Conservation (phyloP, 2,329 filamentous ascomycete species). For the Harringtonia lauricola region DNA sequence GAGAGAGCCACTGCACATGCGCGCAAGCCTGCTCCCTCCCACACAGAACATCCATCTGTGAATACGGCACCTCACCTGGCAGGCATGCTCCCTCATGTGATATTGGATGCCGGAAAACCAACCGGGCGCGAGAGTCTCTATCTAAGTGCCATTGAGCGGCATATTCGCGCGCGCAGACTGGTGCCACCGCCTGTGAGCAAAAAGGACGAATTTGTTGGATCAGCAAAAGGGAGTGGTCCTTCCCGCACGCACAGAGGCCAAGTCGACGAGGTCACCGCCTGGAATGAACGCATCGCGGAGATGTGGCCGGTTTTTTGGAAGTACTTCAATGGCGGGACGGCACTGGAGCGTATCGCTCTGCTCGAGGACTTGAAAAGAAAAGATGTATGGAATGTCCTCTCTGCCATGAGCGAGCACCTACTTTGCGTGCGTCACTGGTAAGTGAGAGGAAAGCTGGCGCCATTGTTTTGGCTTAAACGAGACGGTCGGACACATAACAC, state of each 20-base stretch:
- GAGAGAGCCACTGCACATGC: slow-evolving; percentile 45
- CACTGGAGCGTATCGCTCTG: slow-evolving; percentile 78
- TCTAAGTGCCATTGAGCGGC: slow-evolving; percentile 45
- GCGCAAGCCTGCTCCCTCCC: slow-evolving; percentile 34
- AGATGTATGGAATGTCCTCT: slow-evolving; percentile 58
- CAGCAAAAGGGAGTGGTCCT: too few relatives aligned
- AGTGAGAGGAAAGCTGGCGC: neutral
- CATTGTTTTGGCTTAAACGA: too few relatives aligned
- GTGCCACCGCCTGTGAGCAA: slow-evolving; percentile 8
- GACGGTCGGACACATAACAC: neutral
- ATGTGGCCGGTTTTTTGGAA: slow-evolving; percentile 66
- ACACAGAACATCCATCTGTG: slow-evolving; percentile 42
- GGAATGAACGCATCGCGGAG: slow-evolving; percentile 46
- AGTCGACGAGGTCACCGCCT: slow-evolving; percentile 13
- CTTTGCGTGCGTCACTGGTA: slow-evolving; percentile 62
- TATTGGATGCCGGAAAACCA: slow-evolving; percentile 68
- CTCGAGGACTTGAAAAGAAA: slow-evolving; percentile 80
- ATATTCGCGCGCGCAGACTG: slow-evolving; percentile 24
- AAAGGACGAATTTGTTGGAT: slow-evolving; percentile 9
- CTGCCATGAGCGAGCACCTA: slow-evolving; percentile 56
- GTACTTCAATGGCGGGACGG: slow-evolving; percentile 79
- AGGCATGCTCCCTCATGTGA: slow-evolving; percentile 51
- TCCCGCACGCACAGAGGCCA: neutral
- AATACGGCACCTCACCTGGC: slow-evolving; percentile 48
- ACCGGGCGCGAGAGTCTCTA: slow-evolving; percentile 69